Evolutionary conservation across 257 asterid genomes (phyloP), one percentile per base, ranked within the genome.

Genomic region (Leonotis leonurus): DNA sequence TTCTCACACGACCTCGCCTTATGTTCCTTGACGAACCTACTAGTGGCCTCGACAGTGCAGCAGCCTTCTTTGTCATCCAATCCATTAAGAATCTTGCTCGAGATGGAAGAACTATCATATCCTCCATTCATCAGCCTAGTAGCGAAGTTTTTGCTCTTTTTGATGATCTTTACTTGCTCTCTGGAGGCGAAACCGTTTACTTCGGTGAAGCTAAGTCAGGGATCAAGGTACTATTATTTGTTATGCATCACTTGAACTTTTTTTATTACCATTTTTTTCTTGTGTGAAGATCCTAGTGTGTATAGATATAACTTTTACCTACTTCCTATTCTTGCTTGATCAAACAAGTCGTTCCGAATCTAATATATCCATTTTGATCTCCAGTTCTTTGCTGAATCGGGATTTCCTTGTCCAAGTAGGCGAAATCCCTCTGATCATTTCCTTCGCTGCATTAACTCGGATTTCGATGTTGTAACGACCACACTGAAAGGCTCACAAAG

Each of bases 371-470:
- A n/a, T 7, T 16, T 55, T 2, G 50, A 40, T 53, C 26, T 66
- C 29, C 82, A 91, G 99, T 92, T 92, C 65, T 92, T 89, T 30
- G 94, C 88, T 1, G 99, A 92, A 56, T 87, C 99, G 7, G 97
- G 99, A n/a, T 92, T 86, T 53, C 95, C 97, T 24, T 92, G 97
- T 80, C 97, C 99, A 1, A 86, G 94, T 63, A 77, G 94, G 73
- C 81, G 95, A 64, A 92, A 89, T 55, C 99, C 99, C 1, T 92
- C 99, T 0, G 99, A 92, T 41, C 99, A 92, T 75, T 92, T 92
- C 82, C 74, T 92, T 32, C 86, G 96, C 10, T 92, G 99, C 50
- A 64, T 92, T 29, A 92, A 92, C 73, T 83, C 97, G 0, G 99
- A 92, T 44, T 92, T 92, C 24, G 99, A 92, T 32, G 10, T 79